A percentile compares a stretch with the other conserved stretches of the same genome.
phyloP scores from a whole-genome alignment of 257 asterid species.

The Schizonepeta tenuifolia region DNA sequence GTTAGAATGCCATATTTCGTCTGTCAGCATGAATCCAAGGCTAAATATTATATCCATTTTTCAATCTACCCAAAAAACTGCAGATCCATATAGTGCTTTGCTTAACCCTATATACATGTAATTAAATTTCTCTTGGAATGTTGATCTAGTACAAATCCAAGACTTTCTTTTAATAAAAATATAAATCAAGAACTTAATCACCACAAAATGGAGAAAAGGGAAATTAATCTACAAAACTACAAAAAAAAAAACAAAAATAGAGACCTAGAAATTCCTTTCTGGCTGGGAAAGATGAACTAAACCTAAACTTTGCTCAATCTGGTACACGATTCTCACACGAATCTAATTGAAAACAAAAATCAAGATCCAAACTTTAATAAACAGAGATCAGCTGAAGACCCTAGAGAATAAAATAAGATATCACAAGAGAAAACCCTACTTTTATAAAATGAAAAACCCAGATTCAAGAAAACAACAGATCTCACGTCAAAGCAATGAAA shows the following conservation, averaged over 20 bases:
- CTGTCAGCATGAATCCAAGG: slow-evolving; percentile 26
- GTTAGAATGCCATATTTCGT: slow-evolving; percentile 4
- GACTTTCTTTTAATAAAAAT: background rate
- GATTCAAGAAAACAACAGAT: slow-evolving; percentile 21
- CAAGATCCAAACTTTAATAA: slow-evolving; percentile 4
- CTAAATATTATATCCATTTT: background rate
- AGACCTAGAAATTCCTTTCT: slow-evolving; percentile 14
- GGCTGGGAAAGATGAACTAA: background rate
- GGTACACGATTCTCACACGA: background rate
- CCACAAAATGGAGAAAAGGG: too few relatives aligned
- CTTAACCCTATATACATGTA: background rate
- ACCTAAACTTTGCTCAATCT: background rate
- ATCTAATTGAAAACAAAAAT: too few relatives aligned
- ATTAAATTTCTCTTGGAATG: background rate
- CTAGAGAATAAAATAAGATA: background rate
- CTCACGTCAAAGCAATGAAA: background rate
- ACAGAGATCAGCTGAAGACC: slow-evolving; percentile 2
- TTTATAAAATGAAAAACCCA: slow-evolving; percentile 18
- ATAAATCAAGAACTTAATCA: background rate
- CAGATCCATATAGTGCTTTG: background rate
- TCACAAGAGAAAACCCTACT: slow-evolving; percentile 29
- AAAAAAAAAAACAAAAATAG: background rate
- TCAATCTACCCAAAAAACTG: background rate
- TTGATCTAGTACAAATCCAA: background rate
- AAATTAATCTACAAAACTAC: background rate